These are phyloP conservation scores for Viola odorata DNA, from an alignment of 345 rosid genomes.

Conservation along the genomic window DNA sequence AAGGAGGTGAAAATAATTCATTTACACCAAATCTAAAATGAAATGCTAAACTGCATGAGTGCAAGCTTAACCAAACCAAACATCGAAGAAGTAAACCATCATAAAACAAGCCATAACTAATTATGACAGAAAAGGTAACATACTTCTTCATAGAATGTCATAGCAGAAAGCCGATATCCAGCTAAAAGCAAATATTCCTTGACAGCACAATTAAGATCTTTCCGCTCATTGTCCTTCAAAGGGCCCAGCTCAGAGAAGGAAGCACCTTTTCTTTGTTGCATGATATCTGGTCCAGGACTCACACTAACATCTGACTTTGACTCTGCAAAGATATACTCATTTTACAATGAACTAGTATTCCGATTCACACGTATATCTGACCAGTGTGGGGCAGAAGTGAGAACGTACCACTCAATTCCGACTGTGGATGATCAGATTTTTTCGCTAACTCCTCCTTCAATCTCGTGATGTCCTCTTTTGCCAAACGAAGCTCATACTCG, in stretches of 20 bases:
- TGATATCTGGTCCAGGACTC: conserved; percentile 42
- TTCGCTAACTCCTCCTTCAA: conserved; percentile 64
- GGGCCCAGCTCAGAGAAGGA: conserved; percentile 72
- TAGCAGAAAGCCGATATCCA: conserved; percentile 89
- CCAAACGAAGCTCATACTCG: conserved; percentile 85
- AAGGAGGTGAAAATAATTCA: background rate
- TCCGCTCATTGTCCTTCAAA: conserved; percentile 75
- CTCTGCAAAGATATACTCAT: conserved; percentile 36
- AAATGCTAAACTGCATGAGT: no score
- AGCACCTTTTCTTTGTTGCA: conserved; percentile 47
- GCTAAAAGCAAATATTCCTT: conserved; percentile 93
- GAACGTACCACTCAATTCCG: conserved; percentile 45
- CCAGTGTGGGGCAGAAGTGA: background rate
- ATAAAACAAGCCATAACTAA: background rate
- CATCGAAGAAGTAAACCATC: background rate
- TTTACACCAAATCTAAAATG: background rate
- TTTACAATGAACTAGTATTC: background rate
- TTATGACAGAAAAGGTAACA: conserved; percentile 6
- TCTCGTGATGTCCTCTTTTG: conserved; percentile 78
- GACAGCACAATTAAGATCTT: conserved; percentile 86
- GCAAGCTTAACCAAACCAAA: background rate
- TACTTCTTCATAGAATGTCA: conserved; percentile 98
- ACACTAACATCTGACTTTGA: conserved; percentile 32
- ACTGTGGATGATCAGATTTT: conserved; percentile 43
- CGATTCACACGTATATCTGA: background rate